phyloP scores from a whole-genome alignment of 768 basidiomycete species.

The Tephrocybe sp. region DNA sequence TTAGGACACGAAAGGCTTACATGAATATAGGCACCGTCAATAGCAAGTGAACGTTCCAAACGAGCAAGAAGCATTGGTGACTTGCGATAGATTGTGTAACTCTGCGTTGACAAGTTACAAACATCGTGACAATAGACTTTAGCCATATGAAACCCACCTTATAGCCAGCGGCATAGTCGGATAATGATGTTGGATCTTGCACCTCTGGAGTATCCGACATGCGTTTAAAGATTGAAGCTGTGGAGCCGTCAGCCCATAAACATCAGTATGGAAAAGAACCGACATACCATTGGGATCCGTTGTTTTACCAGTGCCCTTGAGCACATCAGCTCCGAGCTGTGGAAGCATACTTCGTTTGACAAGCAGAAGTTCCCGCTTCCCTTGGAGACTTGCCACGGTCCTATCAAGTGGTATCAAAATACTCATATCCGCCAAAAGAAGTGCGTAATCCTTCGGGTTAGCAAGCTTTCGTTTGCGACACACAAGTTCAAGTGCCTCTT shows the following conservation, averaged over 20 bases:
- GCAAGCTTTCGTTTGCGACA: constrained; percentile 66
- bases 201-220: constrained; percentile 72
- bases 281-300: constrained; percentile 90
- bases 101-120: constrained; percentile 42
- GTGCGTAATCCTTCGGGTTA: constrained; percentile 78
- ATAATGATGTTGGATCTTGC: constrained; percentile 53
- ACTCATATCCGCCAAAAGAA: constrained; percentile 65
- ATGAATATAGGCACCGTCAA: constrained; percentile 93
- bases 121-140: not conserved
- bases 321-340: constrained; percentile 65
- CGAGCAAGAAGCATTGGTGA: constrained; percentile 91
- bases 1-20: constrained; percentile 36
- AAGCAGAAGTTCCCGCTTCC: constrained; percentile 78
- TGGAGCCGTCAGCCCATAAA: not conserved
- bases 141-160: constrained; percentile 47
- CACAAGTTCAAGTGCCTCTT: constrained; percentile 87
- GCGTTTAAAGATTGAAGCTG: constrained; percentile 92
- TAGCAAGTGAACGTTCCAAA: constrained; percentile 87
- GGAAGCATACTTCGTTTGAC: constrained; percentile 77
- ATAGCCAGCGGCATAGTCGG: constrained; percentile 83
- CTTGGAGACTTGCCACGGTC: constrained; percentile 93
- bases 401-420: constrained; percentile 89
- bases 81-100: constrained; percentile 91
- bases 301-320: constrained; percentile 62
- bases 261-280: not conserved